phyloP scores from a whole-genome alignment of 306 rosid genomes.

The Vigna mungo region DNA sequence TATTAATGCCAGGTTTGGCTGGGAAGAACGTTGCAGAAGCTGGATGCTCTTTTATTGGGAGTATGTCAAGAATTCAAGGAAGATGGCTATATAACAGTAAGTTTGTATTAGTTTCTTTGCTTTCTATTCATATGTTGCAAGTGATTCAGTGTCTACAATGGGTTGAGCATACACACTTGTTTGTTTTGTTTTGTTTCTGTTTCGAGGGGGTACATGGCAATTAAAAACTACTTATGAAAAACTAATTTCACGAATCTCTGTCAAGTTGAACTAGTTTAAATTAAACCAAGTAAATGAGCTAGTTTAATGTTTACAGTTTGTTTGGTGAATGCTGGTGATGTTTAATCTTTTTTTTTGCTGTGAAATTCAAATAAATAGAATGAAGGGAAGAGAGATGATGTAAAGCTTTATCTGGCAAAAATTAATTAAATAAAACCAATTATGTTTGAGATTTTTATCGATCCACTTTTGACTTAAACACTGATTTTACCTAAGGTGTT shows the following conservation, averaged over 20 bases:
- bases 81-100: constrained; percentile 84
- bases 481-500: not conserved
- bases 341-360: too few species aligned
- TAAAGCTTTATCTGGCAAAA: too few species aligned
- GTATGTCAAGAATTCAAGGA: constrained; percentile 95
- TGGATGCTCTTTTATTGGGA: constrained; percentile 93
- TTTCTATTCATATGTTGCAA: constrained; percentile 37
- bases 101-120: constrained; percentile 46
- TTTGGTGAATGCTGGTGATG: not conserved
- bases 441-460: not conserved
- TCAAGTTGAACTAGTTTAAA: constrained; percentile 24
- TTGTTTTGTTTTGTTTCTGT: constrained; percentile 20
- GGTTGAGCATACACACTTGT: constrained; percentile 18
- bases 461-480: constrained; percentile 11
- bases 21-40: constrained; percentile 87
- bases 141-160: constrained; percentile 25
- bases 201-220: constrained; percentile 12
- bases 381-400: too few species aligned
- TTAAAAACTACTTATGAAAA: constrained; percentile 30
- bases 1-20: constrained; percentile 78
- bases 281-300: constrained; percentile 8
- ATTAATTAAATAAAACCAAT: too few species aligned
- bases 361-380: too few species aligned
- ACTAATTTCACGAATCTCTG: constrained; percentile 17
- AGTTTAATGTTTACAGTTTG: constrained; percentile 7